Evolutionary conservation across 108 stramenopile genomes (phyloP).

Genomic region (Skeletonema tropicum): DNA sequence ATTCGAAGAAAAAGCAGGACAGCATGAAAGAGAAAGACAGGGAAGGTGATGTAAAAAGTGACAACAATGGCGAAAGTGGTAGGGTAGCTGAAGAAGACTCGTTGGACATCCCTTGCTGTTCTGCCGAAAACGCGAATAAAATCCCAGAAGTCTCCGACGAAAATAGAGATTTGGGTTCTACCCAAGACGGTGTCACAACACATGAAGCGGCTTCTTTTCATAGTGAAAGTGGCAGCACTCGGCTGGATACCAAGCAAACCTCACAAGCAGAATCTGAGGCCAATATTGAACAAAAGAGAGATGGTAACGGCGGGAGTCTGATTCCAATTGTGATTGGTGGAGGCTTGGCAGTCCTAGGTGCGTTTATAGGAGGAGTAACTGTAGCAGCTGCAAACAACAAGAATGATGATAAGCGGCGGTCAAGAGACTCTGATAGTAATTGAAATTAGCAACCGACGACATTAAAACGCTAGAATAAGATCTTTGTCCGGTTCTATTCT

Average conservation of each 20-base stretch:
- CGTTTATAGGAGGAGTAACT: constrained; percentile 4
- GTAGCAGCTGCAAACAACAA: constrained; percentile 16
- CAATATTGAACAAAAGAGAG: not conserved
- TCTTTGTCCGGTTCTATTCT: not conserved
- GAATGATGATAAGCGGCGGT: constrained; percentile 9
- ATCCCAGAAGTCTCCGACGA: not conserved
- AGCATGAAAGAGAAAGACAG: not conserved
- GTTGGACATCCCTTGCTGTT: not conserved
- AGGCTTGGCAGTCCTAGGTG: constrained; percentile 29
- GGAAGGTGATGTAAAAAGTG: not conserved
- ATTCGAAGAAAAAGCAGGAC: constrained; percentile 1
- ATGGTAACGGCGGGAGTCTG: not conserved
- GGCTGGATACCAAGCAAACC: not conserved
- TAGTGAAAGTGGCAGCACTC: not conserved
- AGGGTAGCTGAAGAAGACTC: not conserved
- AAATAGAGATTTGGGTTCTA: not conserved
- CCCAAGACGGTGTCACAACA: not conserved
- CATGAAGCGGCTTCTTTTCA: not conserved
- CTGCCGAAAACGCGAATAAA: not conserved
- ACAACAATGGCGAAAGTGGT: not conserved
- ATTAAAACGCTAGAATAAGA: constrained; percentile 1
- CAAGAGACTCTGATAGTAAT: not conserved
- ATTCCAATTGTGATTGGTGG: constrained; percentile 32
- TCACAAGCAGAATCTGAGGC: not conserved
- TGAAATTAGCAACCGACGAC: not conserved